Conservation (phyloP, 2,329 filamentous ascomycete species). For the Lachnellula hyalina region DNA sequence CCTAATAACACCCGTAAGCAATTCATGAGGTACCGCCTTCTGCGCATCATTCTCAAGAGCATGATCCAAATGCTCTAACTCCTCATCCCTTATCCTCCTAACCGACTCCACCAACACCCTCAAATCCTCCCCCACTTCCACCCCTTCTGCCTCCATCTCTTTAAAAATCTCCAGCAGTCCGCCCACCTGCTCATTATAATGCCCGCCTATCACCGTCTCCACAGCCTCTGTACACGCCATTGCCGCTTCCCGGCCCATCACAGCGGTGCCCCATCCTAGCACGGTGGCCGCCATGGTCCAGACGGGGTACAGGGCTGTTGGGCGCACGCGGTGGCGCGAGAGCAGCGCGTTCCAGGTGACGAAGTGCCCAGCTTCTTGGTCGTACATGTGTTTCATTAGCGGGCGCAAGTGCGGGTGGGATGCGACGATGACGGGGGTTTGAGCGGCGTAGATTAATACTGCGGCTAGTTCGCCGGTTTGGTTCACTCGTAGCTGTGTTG, state of each 20-base stretch:
- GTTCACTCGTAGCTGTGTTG: constrained; percentile 74
- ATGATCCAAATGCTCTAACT: constrained; percentile 93
- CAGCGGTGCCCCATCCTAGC: constrained; percentile 82
- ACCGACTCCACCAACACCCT: constrained; percentile 66
- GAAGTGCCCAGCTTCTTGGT: constrained; percentile 88
- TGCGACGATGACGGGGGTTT: constrained; percentile 74
- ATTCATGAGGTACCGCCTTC: constrained; percentile 81
- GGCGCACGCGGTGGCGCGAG: constrained; percentile 81
- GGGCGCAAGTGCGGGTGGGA: constrained; percentile 83
- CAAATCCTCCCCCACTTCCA: constrained; percentile 76
- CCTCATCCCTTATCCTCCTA: constrained; percentile 84
- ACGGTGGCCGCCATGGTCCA: constrained; percentile 78
- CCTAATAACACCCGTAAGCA: constrained; percentile 80
- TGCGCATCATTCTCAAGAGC: constrained; percentile 91
- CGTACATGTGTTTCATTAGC: constrained; percentile 96
- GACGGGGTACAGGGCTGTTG: constrained; percentile 85
- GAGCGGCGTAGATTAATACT: constrained; percentile 85
- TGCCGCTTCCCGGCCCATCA: constrained; percentile 86
- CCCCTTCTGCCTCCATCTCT: constrained; percentile 69
- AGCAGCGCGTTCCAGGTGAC: constrained; percentile 78
- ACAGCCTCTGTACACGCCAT: constrained; percentile 99
- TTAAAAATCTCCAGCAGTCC: constrained; percentile 74
- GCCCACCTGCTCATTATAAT: constrained; percentile 91
- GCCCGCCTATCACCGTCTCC: constrained; percentile 93
- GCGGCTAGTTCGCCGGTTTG: constrained; percentile 97